These are phyloP conservation scores for Edaphochlamys debaryana DNA, from an alignment of 139 green algal genomes.

Conservation along the genomic window DNA sequence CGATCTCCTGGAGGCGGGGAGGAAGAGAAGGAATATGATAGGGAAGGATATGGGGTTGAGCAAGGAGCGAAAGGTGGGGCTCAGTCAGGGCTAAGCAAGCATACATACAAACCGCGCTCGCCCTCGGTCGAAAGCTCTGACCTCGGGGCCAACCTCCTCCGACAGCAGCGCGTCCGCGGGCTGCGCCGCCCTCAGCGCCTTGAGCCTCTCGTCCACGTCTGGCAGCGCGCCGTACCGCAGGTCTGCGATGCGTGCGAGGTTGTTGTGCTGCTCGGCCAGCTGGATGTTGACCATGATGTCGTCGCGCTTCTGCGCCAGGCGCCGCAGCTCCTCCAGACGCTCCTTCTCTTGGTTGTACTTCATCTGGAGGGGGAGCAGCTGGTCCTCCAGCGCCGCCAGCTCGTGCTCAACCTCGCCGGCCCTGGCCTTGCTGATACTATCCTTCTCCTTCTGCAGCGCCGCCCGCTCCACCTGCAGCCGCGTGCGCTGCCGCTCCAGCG, in stretches of 20 bases:
- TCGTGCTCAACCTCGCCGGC: constrained; percentile 74
- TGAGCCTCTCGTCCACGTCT: constrained; percentile 83
- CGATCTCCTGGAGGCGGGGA: no score
- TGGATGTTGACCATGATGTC: constrained; percentile 74
- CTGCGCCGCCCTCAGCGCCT: constrained; percentile 50
- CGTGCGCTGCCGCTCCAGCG: constrained; percentile 76
- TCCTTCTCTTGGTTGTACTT: constrained; percentile 56
- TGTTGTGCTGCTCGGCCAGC: constrained; percentile 77
- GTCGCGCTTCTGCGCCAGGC: constrained; percentile 80
- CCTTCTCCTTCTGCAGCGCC: constrained; percentile 92
- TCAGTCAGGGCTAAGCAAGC: no score
- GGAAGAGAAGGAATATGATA: constrained; percentile 50
- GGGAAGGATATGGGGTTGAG: neutral
- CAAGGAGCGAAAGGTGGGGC: no score
- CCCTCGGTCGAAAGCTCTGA: no score
- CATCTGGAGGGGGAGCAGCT: constrained; percentile 83
- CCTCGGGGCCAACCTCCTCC: constrained; percentile 84
- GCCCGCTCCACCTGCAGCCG: constrained; percentile 82
- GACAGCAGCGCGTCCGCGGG: constrained; percentile 80
- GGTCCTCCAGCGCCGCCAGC: constrained; percentile 78
- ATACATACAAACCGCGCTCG: no score
- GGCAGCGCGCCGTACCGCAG: constrained; percentile 84
- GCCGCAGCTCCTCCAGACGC: constrained; percentile 41
- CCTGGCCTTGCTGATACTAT: constrained; percentile 66
- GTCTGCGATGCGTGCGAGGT: constrained; percentile 76